Percentiles rank a stretch among this genome's conserved stretches.
phyloP scores from a whole-genome alignment of 768 basidiomycete genomes.

The Xerocomus brunneocitrinus region DNA sequence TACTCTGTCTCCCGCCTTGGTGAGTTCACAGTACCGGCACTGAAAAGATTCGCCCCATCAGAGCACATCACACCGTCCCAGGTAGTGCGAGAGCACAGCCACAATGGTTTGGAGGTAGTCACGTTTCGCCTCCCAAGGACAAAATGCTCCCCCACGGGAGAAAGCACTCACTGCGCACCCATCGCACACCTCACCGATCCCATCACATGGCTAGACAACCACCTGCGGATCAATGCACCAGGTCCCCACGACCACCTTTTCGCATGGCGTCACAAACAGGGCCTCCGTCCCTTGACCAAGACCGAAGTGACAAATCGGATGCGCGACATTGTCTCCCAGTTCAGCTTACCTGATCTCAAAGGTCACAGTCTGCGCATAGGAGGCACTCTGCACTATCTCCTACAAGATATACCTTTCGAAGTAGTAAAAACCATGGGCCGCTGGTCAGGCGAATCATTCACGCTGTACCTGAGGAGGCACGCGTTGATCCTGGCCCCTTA shows the following conservation, averaged over 20 bases:
- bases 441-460: slow-evolving; percentile 33
- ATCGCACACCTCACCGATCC: not conserved
- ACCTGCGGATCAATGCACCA: not conserved
- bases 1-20: not conserved
- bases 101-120: not conserved
- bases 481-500: not conserved
- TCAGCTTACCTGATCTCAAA: not conserved
- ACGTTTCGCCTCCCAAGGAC: not conserved
- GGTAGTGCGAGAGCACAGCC: too few relatives aligned
- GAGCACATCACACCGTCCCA: not conserved
- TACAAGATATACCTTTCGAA: slow-evolving; percentile 27
- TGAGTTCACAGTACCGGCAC: not conserved
- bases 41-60: not conserved
- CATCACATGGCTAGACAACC: not conserved
- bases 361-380: slow-evolving; percentile 31
- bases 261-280: not conserved
- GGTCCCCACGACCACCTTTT: not conserved
- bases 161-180: not conserved
- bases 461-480: slow-evolving; percentile 28
- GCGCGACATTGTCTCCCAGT: too few relatives aligned
- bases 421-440: slow-evolving; percentile 31
- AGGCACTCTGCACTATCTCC: slow-evolving; percentile 25
- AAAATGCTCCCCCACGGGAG: not conserved
- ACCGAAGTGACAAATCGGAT: not conserved
- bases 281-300: not conserved